Percentiles rank a stretch among this genome's conserved stretches.
Evolutionary conservation across 2,329 filamentous ascomycete genomes (phyloP).

Genomic region (Cyphellophora europaea): DNA sequence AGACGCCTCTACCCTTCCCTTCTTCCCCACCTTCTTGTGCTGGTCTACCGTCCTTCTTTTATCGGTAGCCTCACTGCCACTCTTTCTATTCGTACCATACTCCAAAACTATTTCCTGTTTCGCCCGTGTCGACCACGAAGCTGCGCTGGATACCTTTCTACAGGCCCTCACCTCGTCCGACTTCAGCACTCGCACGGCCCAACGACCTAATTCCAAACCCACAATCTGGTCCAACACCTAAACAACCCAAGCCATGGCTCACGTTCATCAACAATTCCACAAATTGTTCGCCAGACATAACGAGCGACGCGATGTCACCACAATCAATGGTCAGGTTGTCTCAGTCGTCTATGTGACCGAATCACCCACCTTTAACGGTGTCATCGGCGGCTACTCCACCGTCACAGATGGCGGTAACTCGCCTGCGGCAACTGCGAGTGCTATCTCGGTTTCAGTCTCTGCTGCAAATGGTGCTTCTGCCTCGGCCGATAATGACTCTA

Average conservation of each 20-base stretch:
- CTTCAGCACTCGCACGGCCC: too few species aligned
- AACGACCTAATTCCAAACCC: too few species aligned
- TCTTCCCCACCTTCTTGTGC: constrained; percentile 8
- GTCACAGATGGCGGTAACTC: constrained; percentile 7
- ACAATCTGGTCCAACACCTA: background rate
- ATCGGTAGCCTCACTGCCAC: constrained; percentile 18
- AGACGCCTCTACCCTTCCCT: constrained; percentile 7
- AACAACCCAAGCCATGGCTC: constrained; percentile 3
- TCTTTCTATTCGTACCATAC: constrained; percentile 7
- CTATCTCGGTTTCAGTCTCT: constrained; percentile 3
- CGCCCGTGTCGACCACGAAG: background rate
- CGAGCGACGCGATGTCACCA: constrained; percentile 10
- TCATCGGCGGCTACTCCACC: constrained; percentile 40
- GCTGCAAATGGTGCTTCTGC: constrained; percentile 1
- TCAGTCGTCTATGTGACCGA: constrained; percentile 43
- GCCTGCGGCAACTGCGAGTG: constrained; percentile 2
- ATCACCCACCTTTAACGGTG: constrained; percentile 42
- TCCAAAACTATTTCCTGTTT: background rate
- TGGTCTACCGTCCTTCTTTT: constrained; percentile 28
- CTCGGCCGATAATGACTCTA: constrained; percentile 2
- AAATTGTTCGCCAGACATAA: constrained; percentile 15
- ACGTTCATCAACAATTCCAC: constrained; percentile 10
- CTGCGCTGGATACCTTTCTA: background rate
- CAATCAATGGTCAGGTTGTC: constrained; percentile 13
- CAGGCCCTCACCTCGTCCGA: background rate